A percentile compares a stretch with the other conserved stretches of the same genome.
phyloP scores from a whole-genome alignment of 805 yeast genomes.

The Candida odintsovae region DNA sequence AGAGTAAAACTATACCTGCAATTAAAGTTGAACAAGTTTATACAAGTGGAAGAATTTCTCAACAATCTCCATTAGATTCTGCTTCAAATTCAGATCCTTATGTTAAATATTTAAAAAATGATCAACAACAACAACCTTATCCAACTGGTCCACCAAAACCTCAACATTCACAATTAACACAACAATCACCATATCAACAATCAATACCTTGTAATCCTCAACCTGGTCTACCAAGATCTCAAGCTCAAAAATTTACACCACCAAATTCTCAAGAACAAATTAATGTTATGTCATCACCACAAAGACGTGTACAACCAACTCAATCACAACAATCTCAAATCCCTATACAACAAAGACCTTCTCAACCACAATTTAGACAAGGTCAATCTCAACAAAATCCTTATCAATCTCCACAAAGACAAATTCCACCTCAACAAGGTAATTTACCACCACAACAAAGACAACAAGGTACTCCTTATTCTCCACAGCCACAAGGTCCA shows the following conservation, averaged over 20 bases:
- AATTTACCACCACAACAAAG: conserved; percentile 1
- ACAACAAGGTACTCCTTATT: conserved; percentile 7
- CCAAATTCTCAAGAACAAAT: conserved; percentile 15
- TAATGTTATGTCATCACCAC: conserved; percentile 9
- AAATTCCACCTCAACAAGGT: conserved; percentile 1
- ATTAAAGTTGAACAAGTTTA: conserved; percentile 14
- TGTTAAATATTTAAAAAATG: not conserved
- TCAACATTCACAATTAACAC: not conserved
- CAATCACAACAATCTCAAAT: conserved; percentile 4
- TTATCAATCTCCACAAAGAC: conserved; percentile 2
- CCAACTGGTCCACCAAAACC: conserved; percentile 4
- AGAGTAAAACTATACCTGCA: conserved; percentile 13
- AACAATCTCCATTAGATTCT: conserved; percentile 10
- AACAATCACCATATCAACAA: conserved; percentile 1
- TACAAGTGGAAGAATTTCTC: conserved; percentile 20
- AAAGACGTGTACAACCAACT: not conserved
- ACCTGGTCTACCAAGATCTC: conserved; percentile 18
- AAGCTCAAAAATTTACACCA: conserved; percentile 17
- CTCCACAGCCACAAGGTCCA: conserved; percentile 11
- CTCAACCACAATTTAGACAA: not conserved
- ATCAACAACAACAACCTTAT: not conserved
- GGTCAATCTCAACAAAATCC: not conserved
- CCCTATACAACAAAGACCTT: conserved; percentile 7
- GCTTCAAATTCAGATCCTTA: conserved; percentile 7
- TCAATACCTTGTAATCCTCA: conserved; percentile 3